Conservation (phyloP, 2,329 filamentous ascomycete species). For the Paramyrothecium roridum region DNA sequence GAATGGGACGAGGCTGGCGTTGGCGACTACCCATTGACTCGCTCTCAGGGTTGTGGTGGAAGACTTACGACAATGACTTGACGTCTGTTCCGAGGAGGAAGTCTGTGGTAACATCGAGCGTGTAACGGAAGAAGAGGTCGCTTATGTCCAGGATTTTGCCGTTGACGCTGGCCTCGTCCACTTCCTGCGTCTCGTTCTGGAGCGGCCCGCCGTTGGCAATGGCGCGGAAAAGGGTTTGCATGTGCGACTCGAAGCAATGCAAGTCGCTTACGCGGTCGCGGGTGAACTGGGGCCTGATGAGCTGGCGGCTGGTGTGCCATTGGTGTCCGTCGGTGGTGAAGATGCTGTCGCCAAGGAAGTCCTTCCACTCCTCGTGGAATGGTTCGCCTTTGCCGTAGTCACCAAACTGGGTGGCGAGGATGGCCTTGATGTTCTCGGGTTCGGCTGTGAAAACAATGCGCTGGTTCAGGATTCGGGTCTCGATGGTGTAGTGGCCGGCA, state of each 20-base stretch:
- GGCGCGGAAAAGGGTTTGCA: constrained; percentile 68
- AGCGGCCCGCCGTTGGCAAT: constrained; percentile 58
- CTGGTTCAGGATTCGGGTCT: constrained; percentile 50
- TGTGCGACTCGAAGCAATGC: constrained; percentile 75
- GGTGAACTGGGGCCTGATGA: constrained; percentile 84
- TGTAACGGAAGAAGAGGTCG: constrained; percentile 80
- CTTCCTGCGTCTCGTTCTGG: constrained; percentile 57
- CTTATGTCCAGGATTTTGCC: constrained; percentile 65
- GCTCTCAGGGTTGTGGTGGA: background rate
- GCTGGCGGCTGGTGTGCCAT: constrained; percentile 78
- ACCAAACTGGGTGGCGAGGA: constrained; percentile 80
- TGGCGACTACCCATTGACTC: no score
- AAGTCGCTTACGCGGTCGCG: constrained; percentile 81
- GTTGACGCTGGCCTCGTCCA: constrained; percentile 61
- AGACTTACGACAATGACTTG: constrained; percentile 49
- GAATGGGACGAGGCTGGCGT: no score
- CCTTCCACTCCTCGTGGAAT: constrained; percentile 73
- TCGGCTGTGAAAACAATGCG: constrained; percentile 76
- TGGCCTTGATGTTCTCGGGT: constrained; percentile 86
- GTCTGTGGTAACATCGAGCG: constrained; percentile 81
- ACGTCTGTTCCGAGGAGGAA: constrained; percentile 80
- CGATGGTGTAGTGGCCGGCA: constrained; percentile 52
- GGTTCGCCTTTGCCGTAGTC: constrained; percentile 79
- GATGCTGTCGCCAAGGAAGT: constrained; percentile 72
- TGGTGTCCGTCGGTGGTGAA: constrained; percentile 75